These are phyloP conservation scores for Opeltia flavorubescens DNA, from an alignment of 495 filamentous ascomycete species.

Conservation along the genomic window DNA sequence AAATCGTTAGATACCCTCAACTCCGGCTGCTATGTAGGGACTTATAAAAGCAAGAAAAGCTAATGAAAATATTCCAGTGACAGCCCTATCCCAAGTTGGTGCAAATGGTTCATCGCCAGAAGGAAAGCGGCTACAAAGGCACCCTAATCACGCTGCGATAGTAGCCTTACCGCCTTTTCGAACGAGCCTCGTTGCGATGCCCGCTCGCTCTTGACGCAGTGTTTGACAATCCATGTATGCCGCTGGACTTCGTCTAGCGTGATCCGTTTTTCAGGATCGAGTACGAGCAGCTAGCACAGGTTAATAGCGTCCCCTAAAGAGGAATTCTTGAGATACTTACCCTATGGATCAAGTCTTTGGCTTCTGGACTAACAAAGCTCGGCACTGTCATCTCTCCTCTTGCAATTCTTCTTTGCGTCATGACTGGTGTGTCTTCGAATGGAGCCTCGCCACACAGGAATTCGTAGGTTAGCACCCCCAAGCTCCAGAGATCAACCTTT, in stretches of 20 bases:
- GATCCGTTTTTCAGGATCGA: slow-evolving; percentile 89
- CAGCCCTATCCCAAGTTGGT: too few species aligned
- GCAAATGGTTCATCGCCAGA: slow-evolving; percentile 11
- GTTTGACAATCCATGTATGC: slow-evolving; percentile 96
- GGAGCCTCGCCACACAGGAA: slow-evolving; percentile 92
- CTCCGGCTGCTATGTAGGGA: slow-evolving; percentile 7
- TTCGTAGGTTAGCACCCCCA: slow-evolving; percentile 92
- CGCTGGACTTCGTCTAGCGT: slow-evolving; percentile 75
- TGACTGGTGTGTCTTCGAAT: slow-evolving; percentile 88
- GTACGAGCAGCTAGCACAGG: slow-evolving; percentile 58
- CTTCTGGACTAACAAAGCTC: slow-evolving; percentile 78
- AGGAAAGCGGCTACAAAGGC: slow-evolving; percentile 11
- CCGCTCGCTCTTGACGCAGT: slow-evolving; percentile 71
- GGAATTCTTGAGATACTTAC: slow-evolving; percentile 30
- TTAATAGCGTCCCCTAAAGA: not conserved
- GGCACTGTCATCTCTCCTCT: slow-evolving; percentile 87
- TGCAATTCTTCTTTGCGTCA: slow-evolving; percentile 86
- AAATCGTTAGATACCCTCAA: slow-evolving; percentile 6
- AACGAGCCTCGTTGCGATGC: slow-evolving; percentile 34
- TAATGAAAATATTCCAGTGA: too few species aligned
- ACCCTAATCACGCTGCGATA: slow-evolving; percentile 18
- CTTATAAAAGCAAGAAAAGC: slow-evolving; percentile 6
- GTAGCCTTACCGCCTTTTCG: slow-evolving; percentile 23
- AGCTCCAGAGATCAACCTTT: slow-evolving; percentile 91
- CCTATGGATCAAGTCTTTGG: slow-evolving; percentile 81